These are phyloP conservation scores for Vitis cinerea DNA, from an alignment of 164 flowering plant genomes.

Conservation along the genomic window DNA sequence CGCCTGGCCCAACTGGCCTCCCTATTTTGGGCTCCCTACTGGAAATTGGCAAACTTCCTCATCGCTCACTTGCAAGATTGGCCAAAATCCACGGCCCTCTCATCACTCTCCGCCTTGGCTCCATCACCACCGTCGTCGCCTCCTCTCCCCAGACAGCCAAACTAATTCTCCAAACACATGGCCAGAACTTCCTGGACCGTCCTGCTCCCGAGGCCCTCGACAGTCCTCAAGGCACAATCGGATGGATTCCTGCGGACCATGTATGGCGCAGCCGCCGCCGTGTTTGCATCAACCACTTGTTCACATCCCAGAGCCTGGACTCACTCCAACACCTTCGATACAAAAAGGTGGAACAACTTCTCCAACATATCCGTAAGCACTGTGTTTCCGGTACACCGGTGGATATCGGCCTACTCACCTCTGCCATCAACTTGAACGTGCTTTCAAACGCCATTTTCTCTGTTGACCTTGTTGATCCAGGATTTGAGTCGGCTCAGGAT, in stretches of 20 bases:
- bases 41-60: conserved; percentile 22
- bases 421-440: conserved; percentile 19
- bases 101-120: conserved; percentile 28
- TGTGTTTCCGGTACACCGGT: conserved; percentile 15
- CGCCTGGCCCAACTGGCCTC: conserved; percentile 29
- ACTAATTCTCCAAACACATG: conserved; percentile 25
- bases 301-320: conserved; percentile 24
- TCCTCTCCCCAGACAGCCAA: conserved; percentile 25
- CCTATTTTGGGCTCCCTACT: conserved; percentile 28
- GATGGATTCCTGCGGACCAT: conserved; percentile 21
- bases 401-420: conserved; percentile 26
- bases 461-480: conserved; percentile 19
- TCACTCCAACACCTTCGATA: conserved; percentile 12
- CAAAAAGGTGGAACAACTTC: conserved; percentile 16
- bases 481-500: conserved; percentile 1
- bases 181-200: conserved; percentile 23
- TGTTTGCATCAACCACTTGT: conserved; percentile 17
- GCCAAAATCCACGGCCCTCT: conserved; percentile 26
- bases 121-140: conserved; percentile 21
- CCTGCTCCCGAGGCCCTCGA: conserved; percentile 18
- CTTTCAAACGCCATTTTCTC: conserved; percentile 31
- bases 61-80: conserved; percentile 12
- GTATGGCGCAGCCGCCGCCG: conserved; percentile 28
- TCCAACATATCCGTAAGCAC: conserved; percentile 1
- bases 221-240: conserved; percentile 15